Evolutionary conservation across 2,329 filamentous ascomycete species (phyloP).

Genomic region (Colletotrichum godetiae): DNA sequence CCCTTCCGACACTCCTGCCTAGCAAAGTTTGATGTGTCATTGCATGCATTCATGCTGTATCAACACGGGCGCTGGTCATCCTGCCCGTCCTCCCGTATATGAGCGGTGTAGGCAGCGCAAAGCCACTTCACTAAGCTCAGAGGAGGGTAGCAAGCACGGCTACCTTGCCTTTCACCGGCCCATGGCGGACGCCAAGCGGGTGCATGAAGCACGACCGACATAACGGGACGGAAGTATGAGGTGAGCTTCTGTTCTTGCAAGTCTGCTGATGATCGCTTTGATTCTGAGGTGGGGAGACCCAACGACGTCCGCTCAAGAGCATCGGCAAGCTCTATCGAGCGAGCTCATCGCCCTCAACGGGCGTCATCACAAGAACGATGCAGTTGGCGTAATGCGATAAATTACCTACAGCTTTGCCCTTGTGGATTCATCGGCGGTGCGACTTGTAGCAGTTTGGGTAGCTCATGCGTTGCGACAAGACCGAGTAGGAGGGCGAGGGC

Average conservation of each 20-base stretch:
- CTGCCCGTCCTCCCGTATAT: constrained; percentile 12
- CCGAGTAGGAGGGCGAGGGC: constrained; percentile 42
- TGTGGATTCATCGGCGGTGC: constrained; percentile 11
- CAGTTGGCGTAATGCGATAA: constrained; percentile 5
- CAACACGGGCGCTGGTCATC: constrained; percentile 25
- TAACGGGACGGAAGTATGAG: constrained; percentile 2
- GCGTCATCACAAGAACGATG: constrained; percentile 18
- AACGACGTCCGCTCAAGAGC: background rate
- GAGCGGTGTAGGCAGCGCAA: constrained; percentile 35
- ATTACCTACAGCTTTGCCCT: constrained; percentile 6
- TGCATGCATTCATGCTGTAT: constrained; percentile 32
- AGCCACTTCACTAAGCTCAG: constrained; percentile 26
- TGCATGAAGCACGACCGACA: constrained; percentile 16
- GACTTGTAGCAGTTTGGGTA: constrained; percentile 26
- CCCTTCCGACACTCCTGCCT: constrained; percentile 6
- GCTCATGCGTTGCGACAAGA: constrained; percentile 40
- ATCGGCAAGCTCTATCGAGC: background rate
- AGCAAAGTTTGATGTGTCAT: constrained; percentile 31
- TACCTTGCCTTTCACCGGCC: constrained; percentile 25
- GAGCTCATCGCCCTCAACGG: background rate
- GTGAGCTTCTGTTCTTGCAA: constrained; percentile 9
- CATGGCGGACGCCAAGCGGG: constrained; percentile 25
- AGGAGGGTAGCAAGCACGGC: constrained; percentile 33
- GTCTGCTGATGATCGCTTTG: constrained; percentile 11
- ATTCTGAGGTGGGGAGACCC: background rate